Evolutionary conservation across 192 early-diverging fungal genomes (phyloP).

Genomic region (Coemansia sp.): DNA sequence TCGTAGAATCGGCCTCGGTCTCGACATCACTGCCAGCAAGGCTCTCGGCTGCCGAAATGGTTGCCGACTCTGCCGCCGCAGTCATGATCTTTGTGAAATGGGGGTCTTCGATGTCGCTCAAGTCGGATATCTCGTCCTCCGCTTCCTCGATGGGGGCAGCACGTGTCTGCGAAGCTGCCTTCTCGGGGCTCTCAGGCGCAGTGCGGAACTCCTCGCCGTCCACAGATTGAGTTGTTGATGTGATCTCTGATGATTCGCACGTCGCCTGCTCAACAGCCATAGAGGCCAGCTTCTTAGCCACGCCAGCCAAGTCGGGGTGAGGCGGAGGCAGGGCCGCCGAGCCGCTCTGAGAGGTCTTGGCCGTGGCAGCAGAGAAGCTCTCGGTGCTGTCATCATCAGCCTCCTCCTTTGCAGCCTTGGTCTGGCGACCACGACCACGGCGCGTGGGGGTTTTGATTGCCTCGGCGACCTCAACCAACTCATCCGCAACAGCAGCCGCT

Average conservation of each 20-base stretch:
- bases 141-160: slow-evolving; percentile 4
- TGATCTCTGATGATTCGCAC: background rate
- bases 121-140: slow-evolving; percentile 40
- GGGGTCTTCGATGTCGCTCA: slow-evolving; percentile 50
- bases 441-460: slow-evolving; percentile 2
- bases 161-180: background rate
- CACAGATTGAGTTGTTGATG: slow-evolving; percentile 14
- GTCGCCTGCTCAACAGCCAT: slow-evolving; percentile 1
- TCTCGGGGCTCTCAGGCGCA: slow-evolving; percentile 32
- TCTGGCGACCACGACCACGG: background rate
- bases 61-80: slow-evolving; percentile 25
- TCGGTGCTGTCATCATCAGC: background rate
- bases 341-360: background rate
- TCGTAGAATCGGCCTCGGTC: background rate
- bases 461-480: slow-evolving; percentile 6
- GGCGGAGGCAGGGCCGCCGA: slow-evolving; percentile 13
- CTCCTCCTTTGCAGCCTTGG: background rate
- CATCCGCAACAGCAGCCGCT: background rate
- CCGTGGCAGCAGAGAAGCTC: background rate
- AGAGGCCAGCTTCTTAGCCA: slow-evolving; percentile 23
- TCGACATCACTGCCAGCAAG: slow-evolving; percentile 22
- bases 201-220: slow-evolving; percentile 27
- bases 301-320: slow-evolving; percentile 27
- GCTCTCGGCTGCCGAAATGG: slow-evolving; percentile 35
- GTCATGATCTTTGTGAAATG: slow-evolving; percentile 47